A percentile compares a stretch with the other conserved stretches of the same genome.
These are phyloP conservation scores for Tarenaya hassleriana DNA, from an alignment of 345 rosid species.

Conservation along the genomic window DNA sequence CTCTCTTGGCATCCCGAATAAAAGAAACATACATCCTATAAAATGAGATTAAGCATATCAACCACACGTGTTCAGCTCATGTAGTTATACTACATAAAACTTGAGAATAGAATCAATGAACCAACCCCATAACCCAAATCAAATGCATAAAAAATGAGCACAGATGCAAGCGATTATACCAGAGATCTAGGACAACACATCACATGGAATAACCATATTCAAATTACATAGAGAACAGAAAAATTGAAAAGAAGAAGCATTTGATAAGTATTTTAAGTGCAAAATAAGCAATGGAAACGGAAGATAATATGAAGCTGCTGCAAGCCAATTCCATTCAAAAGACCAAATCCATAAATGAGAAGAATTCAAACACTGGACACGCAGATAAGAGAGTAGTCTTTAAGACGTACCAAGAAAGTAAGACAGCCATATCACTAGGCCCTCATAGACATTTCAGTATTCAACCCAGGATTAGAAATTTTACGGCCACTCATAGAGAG, in stretches of 20 bases:
- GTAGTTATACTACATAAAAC: conserved; percentile 9
- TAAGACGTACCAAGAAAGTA: neutral
- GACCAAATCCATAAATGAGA: conserved; percentile 2
- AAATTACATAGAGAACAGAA: neutral
- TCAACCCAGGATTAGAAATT: neutral
- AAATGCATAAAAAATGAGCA: conserved; percentile 2
- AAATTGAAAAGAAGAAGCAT: conserved; percentile 8
- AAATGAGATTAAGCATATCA: conserved; percentile 8
- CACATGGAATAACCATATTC: conserved; percentile 4
- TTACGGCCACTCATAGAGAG: conserved; percentile 1
- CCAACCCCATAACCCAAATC: conserved; percentile 11
- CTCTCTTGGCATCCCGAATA: conserved; percentile 54
- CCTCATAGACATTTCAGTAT: neutral
- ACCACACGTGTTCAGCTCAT: conserved; percentile 21
- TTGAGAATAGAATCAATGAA: conserved; percentile 6
- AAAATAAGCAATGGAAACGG: neutral
- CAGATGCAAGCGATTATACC: conserved; percentile 11
- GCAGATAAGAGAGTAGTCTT: conserved; percentile 9
- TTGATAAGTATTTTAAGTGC: neutral
- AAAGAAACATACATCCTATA: conserved; percentile 62
- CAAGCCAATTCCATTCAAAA: conserved; percentile 12
- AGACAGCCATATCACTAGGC: conserved; percentile 1
- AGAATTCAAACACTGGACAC: conserved; percentile 11
- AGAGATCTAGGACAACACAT: conserved; percentile 9
- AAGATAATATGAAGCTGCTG: conserved; percentile 8